Conservation (phyloP, 345 rosid genomes). For the Salix viminalis region DNA sequence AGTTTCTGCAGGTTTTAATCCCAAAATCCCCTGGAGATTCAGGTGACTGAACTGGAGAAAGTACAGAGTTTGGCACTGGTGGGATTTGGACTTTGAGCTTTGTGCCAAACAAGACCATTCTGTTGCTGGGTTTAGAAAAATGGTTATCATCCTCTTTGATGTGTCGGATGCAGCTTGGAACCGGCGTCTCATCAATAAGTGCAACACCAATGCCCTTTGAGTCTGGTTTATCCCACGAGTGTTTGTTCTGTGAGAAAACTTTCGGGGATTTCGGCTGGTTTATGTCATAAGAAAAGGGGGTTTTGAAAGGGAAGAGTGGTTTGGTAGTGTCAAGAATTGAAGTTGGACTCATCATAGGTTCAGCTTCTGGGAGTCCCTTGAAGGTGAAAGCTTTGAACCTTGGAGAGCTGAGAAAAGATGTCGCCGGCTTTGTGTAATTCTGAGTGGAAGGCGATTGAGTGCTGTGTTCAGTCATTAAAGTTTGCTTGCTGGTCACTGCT, state of each 20-base stretch:
- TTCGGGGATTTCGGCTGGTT: constrained; percentile 35
- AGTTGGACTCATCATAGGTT: constrained; percentile 50
- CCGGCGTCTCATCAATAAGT: constrained; percentile 32
- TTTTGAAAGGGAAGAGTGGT: constrained; percentile 38
- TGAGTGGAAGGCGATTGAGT: constrained; percentile 30
- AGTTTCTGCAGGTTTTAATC: constrained; percentile 34
- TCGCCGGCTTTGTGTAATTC: constrained; percentile 22
- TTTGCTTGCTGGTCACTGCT: constrained; percentile 52
- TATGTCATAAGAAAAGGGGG: constrained; percentile 24
- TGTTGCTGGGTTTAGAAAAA: constrained; percentile 32
- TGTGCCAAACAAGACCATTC: constrained; percentile 50
- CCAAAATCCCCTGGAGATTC: constrained; percentile 47
- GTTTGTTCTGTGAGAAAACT: constrained; percentile 20
- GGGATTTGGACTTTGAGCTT: constrained; percentile 56
- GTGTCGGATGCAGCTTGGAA: constrained; percentile 1
- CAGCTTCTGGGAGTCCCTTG: constrained; percentile 40
- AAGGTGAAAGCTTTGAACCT: constrained; percentile 51
- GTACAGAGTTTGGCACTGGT: constrained; percentile 8
- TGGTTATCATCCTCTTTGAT: constrained; percentile 2
- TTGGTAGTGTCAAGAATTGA: constrained; percentile 52
- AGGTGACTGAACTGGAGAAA: constrained; percentile 22
- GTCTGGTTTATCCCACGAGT: constrained; percentile 25
- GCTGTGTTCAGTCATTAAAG: constrained; percentile 56
- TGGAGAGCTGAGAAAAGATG: constrained; percentile 47
- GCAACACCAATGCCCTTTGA: constrained; percentile 57